Evolutionary conservation across 139 green algal genomes (phyloP), one percentile per base, ranked within the genome.

Genomic region (Dunaliella sp.): DNA sequence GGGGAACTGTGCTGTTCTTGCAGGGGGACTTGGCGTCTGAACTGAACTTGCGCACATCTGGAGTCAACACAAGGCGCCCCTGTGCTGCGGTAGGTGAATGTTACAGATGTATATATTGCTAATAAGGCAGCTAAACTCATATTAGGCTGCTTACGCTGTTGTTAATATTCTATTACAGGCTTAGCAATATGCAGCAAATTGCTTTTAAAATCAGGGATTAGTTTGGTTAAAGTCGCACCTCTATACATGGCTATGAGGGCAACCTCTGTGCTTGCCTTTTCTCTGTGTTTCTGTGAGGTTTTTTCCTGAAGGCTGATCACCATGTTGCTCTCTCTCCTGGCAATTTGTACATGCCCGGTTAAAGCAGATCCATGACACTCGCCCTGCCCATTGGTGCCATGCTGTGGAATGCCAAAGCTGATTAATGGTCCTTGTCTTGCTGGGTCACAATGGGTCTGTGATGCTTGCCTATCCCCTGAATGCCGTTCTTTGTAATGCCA

Each of bases 31-130:
- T 65, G 48, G 48, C 48, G 16, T 16, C 7, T 26, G 48, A 65
- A 1, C 30, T 81, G 2, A 81, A 81, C 76, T 34, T 33, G 31
- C n/a, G n/a, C 76, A 81, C 76, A 38, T 36, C 76, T 12, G 76
- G 30, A 1, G 76, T 37, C n/a, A 81, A 81, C 31, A 81, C 36
- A 31, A 36, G 76, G 76, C 30, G 28, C n/a, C 76, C n/a, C 33
- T 81, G 76, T 37, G 76, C 36, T 81, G 76, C 76, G 76, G 76
- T 81, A 7, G 33, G 76, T 36, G 76, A 12, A 37, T 81, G 31
- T 24, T 81, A 34, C 1, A 1, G 1, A 31, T 37, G 76, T 34
- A 12, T 81, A 2, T 21, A 2, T 38, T 12, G 1, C n/a, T 16
- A 38, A 31, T 30, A 34, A 28, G 2, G 33, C n/a, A 37, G 2